Evolutionary conservation across 768 basidiomycete species (phyloP).

Genomic region (Tylopilus rubrobrunneus): DNA sequence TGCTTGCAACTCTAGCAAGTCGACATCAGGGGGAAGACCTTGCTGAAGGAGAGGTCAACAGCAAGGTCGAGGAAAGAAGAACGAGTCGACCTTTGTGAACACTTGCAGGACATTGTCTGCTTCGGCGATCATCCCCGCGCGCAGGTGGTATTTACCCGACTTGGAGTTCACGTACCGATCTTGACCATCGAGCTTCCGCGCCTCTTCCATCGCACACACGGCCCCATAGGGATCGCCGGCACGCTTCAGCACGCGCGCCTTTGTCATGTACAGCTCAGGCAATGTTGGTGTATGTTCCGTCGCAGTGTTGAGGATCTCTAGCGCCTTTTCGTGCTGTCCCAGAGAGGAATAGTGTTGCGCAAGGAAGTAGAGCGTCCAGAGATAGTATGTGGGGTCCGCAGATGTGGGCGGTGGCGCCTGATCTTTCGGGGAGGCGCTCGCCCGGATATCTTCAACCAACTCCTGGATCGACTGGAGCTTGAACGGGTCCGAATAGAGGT

Average conservation of each 20-base stretch:
- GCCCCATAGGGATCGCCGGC: conserved; percentile 78
- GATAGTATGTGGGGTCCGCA: conserved; percentile 68
- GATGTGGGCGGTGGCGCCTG: conserved; percentile 22
- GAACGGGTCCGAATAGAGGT: conserved; percentile 60
- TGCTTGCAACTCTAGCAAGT: conserved; percentile 96
- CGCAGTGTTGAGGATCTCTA: conserved; percentile 62
- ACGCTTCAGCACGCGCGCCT: conserved; percentile 82
- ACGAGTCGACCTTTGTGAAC: conserved; percentile 78
- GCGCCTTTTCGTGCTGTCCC: conserved; percentile 41
- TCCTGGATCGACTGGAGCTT: conserved; percentile 71
- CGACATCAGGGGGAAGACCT: conserved; percentile 74
- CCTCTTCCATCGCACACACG: conserved; percentile 72
- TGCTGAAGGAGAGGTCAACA: conserved; percentile 53
- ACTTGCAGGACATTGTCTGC: conserved; percentile 72
- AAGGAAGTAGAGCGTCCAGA: conserved; percentile 96
- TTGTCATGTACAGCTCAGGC: conserved; percentile 82
- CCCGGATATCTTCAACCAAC: conserved; percentile 54
- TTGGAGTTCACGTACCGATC: conserved; percentile 96
- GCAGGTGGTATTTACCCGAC: conserved; percentile 82
- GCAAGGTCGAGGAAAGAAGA: neutral
- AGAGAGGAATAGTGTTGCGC: conserved; percentile 82
- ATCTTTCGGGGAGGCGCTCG: conserved; percentile 34
- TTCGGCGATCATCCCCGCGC: conserved; percentile 76
- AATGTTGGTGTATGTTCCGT: conserved; percentile 87
- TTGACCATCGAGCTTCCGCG: conserved; percentile 83